Evolutionary conservation across 2,329 filamentous ascomycete genomes (phyloP), one percentile per base, ranked within the genome.

Genomic region (Hymenoscyphus linearis): DNA sequence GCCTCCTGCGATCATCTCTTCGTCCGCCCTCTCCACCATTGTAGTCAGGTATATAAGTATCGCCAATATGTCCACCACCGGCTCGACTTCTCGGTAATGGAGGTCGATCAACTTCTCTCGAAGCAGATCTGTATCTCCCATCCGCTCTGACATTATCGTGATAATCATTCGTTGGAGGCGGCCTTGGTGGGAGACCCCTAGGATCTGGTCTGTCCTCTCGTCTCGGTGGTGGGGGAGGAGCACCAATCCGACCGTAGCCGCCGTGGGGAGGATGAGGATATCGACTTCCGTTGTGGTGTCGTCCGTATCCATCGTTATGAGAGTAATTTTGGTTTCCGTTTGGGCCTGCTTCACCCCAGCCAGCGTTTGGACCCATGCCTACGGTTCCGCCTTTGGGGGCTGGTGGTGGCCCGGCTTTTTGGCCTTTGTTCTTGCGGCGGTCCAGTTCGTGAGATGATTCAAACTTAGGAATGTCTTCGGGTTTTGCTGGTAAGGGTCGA

Each of bases 391-490:
- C 93, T 68, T 93, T 92, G 0, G 95, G 95, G 0, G 93, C 95
- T 13, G 95, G 93, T 3, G 93, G 93, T 12, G 93, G 82, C 25
- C 87, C 89, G 25, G 89, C 89, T 71, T 91, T 91, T 70, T 95
- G 88, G 62, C 92, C 89, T 67, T 96, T 88, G 68, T 92, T 93
- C 75, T 93, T 96, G 73, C 92, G 86, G 57, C 93, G 85, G 73
- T 99, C 95, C n/a, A 98, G 80, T 75, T 99, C 95, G 75, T 99
- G 95, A 52, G 92, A 96, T 70, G 97, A 93, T 72, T 96, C 91
- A 71, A 96, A 98, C 16, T 79, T 83, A 2, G 95, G 95, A n/a
- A 99, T 83, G 57, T 98, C 92, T 65, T 89, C 87, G 1, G 95
- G 91, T 60, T 84, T 84, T 44, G 93, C 86, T 9, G 95, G 95